These are phyloP conservation scores for Camellia japonica DNA, from an alignment of 148 eudicot species.

Conservation along the genomic window DNA sequence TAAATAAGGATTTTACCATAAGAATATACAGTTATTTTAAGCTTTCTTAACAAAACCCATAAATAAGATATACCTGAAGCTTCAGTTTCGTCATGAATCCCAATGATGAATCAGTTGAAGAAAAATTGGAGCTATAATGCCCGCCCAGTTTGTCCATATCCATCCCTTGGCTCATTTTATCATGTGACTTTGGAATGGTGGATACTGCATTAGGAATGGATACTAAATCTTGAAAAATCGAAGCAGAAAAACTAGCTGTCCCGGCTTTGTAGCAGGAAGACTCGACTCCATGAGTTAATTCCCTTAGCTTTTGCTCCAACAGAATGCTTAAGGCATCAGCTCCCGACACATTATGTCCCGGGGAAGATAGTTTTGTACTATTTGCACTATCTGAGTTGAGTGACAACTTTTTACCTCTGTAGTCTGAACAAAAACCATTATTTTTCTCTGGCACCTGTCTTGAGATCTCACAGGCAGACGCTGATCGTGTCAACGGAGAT, in stretches of 20 bases:
- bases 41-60: background rate
- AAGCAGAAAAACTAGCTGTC: slow-evolving; percentile 25
- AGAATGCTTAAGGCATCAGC: slow-evolving; percentile 72
- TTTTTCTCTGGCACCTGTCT: slow-evolving; percentile 26
- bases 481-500: slow-evolving; percentile 65
- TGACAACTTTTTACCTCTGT: slow-evolving; percentile 33
- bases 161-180: slow-evolving; percentile 24
- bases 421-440: slow-evolving; percentile 28
- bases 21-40: no score
- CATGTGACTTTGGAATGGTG: slow-evolving; percentile 23
- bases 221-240: slow-evolving; percentile 33
- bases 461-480: slow-evolving; percentile 33
- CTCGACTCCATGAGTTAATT: slow-evolving; percentile 49
- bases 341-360: slow-evolving; percentile 43
- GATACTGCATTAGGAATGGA: slow-evolving; percentile 29
- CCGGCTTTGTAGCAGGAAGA: slow-evolving; percentile 35
- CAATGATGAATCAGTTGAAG: slow-evolving; percentile 32
- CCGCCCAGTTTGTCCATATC: slow-evolving; percentile 21
- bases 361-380: slow-evolving; percentile 41
- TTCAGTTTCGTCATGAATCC: slow-evolving; percentile 33
- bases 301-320: slow-evolving; percentile 79
- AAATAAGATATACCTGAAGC: slow-evolving; percentile 44
- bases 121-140: slow-evolving; percentile 25
- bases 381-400: slow-evolving; percentile 36
- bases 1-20: no score